Percentiles rank a stretch among this genome's conserved stretches.
Conservation (phyloP, 2,329 filamentous ascomycete genomes). For the Fusarium bactridioides region DNA sequence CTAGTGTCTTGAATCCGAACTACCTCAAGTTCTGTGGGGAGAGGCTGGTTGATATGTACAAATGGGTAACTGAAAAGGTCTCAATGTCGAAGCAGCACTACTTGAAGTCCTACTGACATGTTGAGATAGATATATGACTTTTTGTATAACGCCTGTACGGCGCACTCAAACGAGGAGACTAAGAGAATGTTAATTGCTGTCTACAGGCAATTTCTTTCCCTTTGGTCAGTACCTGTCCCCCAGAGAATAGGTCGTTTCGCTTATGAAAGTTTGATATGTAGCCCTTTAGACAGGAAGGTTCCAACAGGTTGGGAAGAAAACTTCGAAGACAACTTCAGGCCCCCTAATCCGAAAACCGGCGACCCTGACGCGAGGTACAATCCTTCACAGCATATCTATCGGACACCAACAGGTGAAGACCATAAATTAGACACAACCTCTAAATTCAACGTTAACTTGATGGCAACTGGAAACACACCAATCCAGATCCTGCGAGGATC, state of each 20-base stretch:
- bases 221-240: neutral
- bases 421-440: too few species aligned
- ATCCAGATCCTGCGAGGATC: neutral
- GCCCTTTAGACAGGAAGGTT: neutral
- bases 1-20: neutral
- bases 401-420: neutral
- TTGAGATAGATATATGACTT: neutral
- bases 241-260: neutral
- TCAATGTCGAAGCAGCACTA: neutral
- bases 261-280: neutral
- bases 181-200: rapidly evolving
- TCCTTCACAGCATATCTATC: neutral
- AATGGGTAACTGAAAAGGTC: neutral
- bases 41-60: neutral
- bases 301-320: neutral
- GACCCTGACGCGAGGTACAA: too few species aligned
- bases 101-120: rapidly evolving
- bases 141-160: neutral
- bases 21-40: neutral
- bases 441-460: neutral
- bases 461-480: neutral
- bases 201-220: neutral
- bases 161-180: neutral
- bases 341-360: rapidly evolving
- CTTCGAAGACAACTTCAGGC: neutral